phyloP scores from a whole-genome alignment of 176 grass and related monocot species.

The Carex parvula region DNA sequence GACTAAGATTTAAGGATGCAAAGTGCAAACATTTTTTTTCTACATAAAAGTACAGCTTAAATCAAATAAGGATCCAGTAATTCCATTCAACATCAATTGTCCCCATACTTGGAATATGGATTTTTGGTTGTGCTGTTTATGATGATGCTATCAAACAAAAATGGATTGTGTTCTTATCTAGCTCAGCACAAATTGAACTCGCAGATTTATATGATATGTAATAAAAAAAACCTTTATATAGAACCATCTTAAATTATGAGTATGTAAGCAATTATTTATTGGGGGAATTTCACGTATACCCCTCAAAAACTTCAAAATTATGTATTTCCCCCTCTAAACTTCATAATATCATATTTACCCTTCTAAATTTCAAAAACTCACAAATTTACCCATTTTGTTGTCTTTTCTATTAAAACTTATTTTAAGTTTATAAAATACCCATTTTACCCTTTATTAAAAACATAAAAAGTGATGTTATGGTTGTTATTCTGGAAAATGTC shows the following conservation, averaged over 20 bases:
- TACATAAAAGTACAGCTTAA: conserved; percentile 2
- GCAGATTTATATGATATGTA: neutral
- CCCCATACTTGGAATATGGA: neutral
- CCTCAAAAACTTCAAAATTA: too few relatives aligned
- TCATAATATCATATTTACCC: too few relatives aligned
- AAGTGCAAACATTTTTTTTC: neutral
- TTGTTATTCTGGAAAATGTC: too few relatives aligned
- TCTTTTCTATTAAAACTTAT: too few relatives aligned
- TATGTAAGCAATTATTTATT: neutral
- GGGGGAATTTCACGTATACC: too few relatives aligned
- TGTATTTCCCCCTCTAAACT: too few relatives aligned
- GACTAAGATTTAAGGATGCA: conserved; percentile 15
- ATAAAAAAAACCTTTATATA: neutral
- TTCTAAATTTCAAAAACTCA: too few relatives aligned
- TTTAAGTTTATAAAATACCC: too few relatives aligned
- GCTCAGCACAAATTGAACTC: neutral
- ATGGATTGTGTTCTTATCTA: neutral
- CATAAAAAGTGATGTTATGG: too few relatives aligned
- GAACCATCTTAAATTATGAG: neutral
- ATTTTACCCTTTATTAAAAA: too few relatives aligned
- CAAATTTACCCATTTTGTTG: too few relatives aligned
- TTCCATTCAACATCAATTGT: neutral
- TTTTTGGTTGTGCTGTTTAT: neutral
- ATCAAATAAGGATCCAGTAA: neutral
- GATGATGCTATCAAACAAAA: neutral